Evolutionary conservation across 805 yeast species (phyloP).

Genomic region (Ogataea polymorpha): DNA sequence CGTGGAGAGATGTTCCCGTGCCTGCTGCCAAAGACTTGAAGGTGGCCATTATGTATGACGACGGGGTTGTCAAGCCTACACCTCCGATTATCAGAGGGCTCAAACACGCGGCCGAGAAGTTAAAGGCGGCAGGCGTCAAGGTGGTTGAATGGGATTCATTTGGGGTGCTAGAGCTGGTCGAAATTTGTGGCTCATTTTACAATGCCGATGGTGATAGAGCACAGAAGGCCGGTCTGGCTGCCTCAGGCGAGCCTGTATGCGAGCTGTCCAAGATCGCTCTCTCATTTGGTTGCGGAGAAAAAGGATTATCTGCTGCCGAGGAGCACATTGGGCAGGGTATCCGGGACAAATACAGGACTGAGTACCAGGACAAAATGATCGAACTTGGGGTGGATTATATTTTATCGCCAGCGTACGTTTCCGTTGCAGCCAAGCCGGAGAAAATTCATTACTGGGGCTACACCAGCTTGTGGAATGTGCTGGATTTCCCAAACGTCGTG

Average conservation of each 20-base stretch:
- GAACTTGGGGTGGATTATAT: conserved; percentile 57
- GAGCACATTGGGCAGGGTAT: conserved; percentile 43
- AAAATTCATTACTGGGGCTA: conserved; percentile 69
- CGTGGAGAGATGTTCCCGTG: conserved; percentile 43
- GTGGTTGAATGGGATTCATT: conserved; percentile 55
- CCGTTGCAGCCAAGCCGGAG: conserved; percentile 64
- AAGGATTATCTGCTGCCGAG: conserved; percentile 42
- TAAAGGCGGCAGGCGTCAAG: conserved; percentile 53
- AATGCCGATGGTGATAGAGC: conserved; percentile 59
- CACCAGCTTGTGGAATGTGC: conserved; percentile 64
- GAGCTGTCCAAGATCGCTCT: conserved; percentile 54
- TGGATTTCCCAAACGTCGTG: conserved; percentile 62
- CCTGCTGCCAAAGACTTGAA: conserved; percentile 37
- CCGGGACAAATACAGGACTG: conserved; percentile 53
- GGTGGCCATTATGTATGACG: conserved; percentile 47
- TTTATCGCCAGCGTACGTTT: conserved; percentile 59
- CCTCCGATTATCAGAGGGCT: conserved; percentile 45
- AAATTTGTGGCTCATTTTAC: conserved; percentile 51
- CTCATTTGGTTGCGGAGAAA: conserved; percentile 54
- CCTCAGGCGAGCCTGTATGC: conserved; percentile 64
- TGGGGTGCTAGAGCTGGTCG: conserved; percentile 50
- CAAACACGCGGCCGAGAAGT: conserved; percentile 46
- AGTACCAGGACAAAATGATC: conserved; percentile 47
- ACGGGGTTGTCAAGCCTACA: conserved; percentile 49
- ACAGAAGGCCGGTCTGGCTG: conserved; percentile 44